Base-by-base conservation (phyloP, 1,139 yeast species). In the Blastobotrys ciferrii region DNA sequence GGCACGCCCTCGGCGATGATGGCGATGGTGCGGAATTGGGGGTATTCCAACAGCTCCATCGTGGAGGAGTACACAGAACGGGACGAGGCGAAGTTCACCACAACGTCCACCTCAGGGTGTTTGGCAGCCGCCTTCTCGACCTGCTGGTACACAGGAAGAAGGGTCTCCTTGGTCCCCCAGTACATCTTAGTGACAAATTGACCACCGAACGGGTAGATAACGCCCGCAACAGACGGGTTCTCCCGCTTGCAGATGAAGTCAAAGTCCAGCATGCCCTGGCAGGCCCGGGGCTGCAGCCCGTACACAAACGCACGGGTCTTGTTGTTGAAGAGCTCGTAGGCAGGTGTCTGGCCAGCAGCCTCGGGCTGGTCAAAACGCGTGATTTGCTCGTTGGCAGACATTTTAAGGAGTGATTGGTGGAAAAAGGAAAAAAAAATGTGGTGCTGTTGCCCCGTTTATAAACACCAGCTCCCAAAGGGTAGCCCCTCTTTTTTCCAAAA, bases 1-100 rank as follows among this genome's bases (percentile, higher is more conserved):
- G 76, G 76, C 20, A 72, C 77, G 58, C 76, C 76, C 59, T 72
- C 76, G 41, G 76, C 76, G 56, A 72, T 73, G 59, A 72, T 73
- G 48, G 76, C 76, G 54, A 72, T 72, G 53, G 76, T 71, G 60
- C 69, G 59, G 65, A 72, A 67, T 59, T 72, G 76, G 25, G 76
- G 76, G 62, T 61, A 68, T 60, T 73, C 76, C 48, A 72, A 67
- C 48, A 72, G 62, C 62, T 72, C 76, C 74, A 72, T 68, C 49
- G 76, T 72, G 41, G 76, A 72, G 23, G 75, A 66, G 67, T 70
- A 73, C 39, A 70, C 76, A 13, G 75, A 71, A 50, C 76, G 72
- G 43, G 74, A 70, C 14, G 76, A 71, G 37, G 76, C 76, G 53
- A 72, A 72, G 68, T 73, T 72, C 54, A 72, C 76, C 18, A 73